phyloP scores from a whole-genome alignment of 2,329 filamentous ascomycete genomes.

The Fusarium torreyae region DNA sequence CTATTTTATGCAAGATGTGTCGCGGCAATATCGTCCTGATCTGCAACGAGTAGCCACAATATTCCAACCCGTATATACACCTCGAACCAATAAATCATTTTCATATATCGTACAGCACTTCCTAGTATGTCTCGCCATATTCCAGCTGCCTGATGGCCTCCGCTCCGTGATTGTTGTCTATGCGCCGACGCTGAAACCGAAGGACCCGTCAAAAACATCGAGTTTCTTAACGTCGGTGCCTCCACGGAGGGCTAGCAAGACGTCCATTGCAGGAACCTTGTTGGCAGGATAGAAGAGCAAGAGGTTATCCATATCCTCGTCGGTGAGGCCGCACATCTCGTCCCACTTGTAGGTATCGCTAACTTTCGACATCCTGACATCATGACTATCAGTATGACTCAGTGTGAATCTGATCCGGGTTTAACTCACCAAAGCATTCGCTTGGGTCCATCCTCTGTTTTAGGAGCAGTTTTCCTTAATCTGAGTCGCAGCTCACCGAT shows the following conservation, averaged over 20 bases:
- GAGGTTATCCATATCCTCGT: slow-evolving; percentile 88
- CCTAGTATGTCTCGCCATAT: slow-evolving; percentile 17
- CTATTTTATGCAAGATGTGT: slow-evolving; percentile 19
- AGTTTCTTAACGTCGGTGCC: slow-evolving; percentile 61
- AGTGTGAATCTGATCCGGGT: too few relatives aligned
- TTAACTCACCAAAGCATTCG: slow-evolving; percentile 85
- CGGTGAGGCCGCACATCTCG: slow-evolving; percentile 85
- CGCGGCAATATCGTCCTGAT: slow-evolving; percentile 4
- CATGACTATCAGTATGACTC: slow-evolving; percentile 14
- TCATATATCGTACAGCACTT: slow-evolving; percentile 42
- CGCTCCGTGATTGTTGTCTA: slow-evolving; percentile 30
- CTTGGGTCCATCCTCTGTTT: slow-evolving; percentile 81
- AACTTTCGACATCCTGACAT: slow-evolving; percentile 86
- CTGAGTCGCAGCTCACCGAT: slow-evolving; percentile 86
- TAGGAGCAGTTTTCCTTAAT: slow-evolving; percentile 82
- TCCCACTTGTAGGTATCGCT: slow-evolving; percentile 90
- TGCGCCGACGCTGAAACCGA: slow-evolving; percentile 70
- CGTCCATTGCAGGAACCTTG: slow-evolving; percentile 69
- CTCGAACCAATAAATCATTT: slow-evolving; percentile 35
- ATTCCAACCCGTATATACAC: slow-evolving; percentile 44
- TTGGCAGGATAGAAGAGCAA: slow-evolving; percentile 78
- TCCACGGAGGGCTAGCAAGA: slow-evolving; percentile 69
- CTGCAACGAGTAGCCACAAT: slow-evolving; percentile 16
- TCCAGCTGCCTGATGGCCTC: slow-evolving; percentile 1
- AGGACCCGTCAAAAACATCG: slow-evolving; percentile 73